phyloP scores from a whole-genome alignment of 129 eudicot species.

The Centrapalus pauciflorus region DNA sequence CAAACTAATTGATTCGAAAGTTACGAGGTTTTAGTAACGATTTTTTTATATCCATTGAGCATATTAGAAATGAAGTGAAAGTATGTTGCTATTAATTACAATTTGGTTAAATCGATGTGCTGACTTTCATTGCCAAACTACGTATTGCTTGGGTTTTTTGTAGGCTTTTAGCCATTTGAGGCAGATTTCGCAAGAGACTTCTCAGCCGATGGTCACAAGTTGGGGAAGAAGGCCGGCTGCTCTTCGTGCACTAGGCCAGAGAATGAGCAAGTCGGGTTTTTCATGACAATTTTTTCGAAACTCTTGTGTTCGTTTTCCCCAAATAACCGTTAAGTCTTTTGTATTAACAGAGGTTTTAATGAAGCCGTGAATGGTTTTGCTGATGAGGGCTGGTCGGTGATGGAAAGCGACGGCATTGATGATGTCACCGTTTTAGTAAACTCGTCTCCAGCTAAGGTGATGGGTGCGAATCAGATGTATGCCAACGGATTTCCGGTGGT shows the following conservation, averaged over 20 bases:
- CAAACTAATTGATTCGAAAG: no score
- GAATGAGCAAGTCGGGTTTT: conserved; percentile 48
- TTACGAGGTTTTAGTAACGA: no score
- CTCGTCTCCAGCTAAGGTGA: conserved; percentile 46
- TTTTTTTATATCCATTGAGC: no score
- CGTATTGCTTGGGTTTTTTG: no score
- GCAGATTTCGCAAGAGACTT: conserved; percentile 51
- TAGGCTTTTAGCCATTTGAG: conserved; percentile 65
- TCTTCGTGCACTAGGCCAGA: conserved; percentile 63
- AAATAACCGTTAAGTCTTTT: no score
- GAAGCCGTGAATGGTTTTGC: conserved; percentile 65
- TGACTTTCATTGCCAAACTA: no score
- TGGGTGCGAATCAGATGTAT: conserved; percentile 39
- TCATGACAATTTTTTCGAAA: background rate
- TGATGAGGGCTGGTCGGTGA: conserved; percentile 69
- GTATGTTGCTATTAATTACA: no score
- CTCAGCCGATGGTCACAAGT: conserved; percentile 53
- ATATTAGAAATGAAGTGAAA: no score
- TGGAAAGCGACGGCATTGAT: conserved; percentile 63
- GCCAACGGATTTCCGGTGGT: conserved; percentile 54
- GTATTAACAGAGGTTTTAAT: conserved; percentile 50
- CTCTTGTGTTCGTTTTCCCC: background rate
- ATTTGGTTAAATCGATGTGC: no score
- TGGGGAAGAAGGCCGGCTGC: conserved; percentile 72
- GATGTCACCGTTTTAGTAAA: conserved; percentile 59